Evolutionary conservation across 73 alveolate species (phyloP).

Genomic region (Symbiodinium pilosum): DNA sequence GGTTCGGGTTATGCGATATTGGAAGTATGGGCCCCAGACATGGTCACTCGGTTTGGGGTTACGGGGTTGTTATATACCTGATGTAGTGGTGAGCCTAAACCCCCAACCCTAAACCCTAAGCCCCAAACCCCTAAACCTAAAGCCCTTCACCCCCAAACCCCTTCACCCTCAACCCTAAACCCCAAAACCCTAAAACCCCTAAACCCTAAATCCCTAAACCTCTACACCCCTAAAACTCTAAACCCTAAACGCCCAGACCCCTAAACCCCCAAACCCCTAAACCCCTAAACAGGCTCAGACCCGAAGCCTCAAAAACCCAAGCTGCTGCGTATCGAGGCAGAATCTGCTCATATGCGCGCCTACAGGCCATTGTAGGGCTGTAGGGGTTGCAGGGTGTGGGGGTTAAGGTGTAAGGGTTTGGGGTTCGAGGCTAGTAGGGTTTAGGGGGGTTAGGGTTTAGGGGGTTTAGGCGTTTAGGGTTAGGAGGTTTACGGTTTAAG

Average conservation of each 20-base stretch:
- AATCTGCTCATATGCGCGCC: conserved; percentile 98
- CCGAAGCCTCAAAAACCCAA: not conserved
- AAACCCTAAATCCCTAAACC: too few relatives aligned
- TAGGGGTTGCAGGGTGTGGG: not conserved
- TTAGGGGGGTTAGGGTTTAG: not conserved
- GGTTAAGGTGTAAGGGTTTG: not conserved
- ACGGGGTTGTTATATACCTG: too few relatives aligned
- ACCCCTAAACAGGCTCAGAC: not conserved
- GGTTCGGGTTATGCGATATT: too few relatives aligned
- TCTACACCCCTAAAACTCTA: not conserved
- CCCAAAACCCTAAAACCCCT: too few relatives aligned
- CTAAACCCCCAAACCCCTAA: not conserved
- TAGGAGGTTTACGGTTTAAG: not conserved
- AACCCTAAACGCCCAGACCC: not conserved
- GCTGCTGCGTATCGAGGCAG: conserved; percentile 27
- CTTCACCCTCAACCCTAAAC: not conserved
- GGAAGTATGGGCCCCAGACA: too few relatives aligned
- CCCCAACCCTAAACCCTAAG: not conserved
- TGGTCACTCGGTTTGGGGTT: too few relatives aligned
- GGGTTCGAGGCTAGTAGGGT: not conserved
- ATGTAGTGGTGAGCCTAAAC: too few relatives aligned
- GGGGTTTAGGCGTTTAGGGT: not conserved
- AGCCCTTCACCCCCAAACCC: not conserved
- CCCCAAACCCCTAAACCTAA: not conserved
- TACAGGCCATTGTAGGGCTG: conserved; percentile 95